Base-by-base conservation (phyloP, 2,329 filamentous ascomycete genomes). In the Aspergillus transmontanensis region DNA sequence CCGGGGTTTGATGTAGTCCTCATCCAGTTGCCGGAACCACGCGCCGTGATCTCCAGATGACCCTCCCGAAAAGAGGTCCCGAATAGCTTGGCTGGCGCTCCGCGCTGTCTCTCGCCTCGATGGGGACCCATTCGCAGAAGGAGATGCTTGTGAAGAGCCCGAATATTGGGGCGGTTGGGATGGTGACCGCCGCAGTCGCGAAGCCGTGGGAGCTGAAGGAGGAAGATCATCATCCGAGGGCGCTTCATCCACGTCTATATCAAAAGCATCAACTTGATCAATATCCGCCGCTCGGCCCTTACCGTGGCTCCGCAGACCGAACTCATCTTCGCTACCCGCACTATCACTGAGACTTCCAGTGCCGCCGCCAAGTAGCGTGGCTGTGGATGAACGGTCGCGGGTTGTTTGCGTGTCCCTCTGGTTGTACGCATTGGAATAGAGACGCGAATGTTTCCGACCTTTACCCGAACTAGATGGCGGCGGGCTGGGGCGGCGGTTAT, bases 1-100 rank as follows among this genome's bases (percentile, higher is more conserved):
- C 74, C 90, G 92, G 21, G 94, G 94, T 83, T 98, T 98, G 78
- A 98, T 94, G 76, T 93, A 97, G 64, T 94, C 93, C 78, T 99
- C 95, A 76, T 99, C 95, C 64, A 99, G 82, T 79, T 97, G 94
- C 69, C 89, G 89, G 78, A 99, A 96, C 80, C 96, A 87, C 53
- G 91, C 93, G 11, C 92, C 91, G 51, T 96, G 93, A 76, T 99
- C 95, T 57, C 96, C 93, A 0, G 90, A 86, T 4, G 76, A 72
- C 19, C 90, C 85, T 1, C 88, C 87, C 30, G 86, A 91, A 69
- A 96, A 88, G 10, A 99, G 82, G 73, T 94, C 91, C 61, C 89
- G 88, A 63, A 97, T 88, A 0, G 93, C 91, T 34, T 88, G 90
- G 23, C 88, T 86, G 12, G 92, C 92, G 32, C 87, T 91, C n/a